A percentile compares a stretch with the other conserved stretches of the same genome.
phyloP scores from a whole-genome alignment of 2,329 filamentous ascomycete species.

The Aspergillus latus region DNA sequence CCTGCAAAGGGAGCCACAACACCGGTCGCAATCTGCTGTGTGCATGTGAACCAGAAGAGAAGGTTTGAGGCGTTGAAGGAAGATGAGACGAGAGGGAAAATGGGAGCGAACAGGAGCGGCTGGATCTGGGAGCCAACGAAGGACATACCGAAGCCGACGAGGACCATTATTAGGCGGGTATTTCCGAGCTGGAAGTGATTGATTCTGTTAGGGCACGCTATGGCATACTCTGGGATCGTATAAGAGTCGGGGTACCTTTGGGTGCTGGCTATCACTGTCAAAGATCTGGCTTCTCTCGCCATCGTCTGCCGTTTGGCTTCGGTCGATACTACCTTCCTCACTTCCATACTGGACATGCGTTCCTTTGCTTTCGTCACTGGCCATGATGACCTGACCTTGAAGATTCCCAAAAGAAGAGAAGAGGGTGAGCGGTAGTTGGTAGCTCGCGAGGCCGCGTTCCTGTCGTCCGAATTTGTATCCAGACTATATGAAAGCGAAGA shows the following conservation, averaged over 20 bases:
- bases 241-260: background rate
- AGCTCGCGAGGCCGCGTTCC: too few relatives aligned
- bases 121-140: slow-evolving; percentile 11
- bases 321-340: background rate
- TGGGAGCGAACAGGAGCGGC: slow-evolving; percentile 8
- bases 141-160: slow-evolving; percentile 3
- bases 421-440: too few relatives aligned
- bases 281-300: background rate
- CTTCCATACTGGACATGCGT: background rate
- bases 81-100: slow-evolving; percentile 1
- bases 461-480: too few relatives aligned
- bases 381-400: background rate
- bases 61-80: background rate
- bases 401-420: too few relatives aligned
- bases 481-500: background rate
- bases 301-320: background rate
- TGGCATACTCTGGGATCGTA: too few relatives aligned
- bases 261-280: background rate
- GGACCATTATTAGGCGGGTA: background rate
- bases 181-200: background rate
- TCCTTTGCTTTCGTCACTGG: background rate
- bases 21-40: slow-evolving; percentile 1
- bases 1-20: slow-evolving; percentile 6
- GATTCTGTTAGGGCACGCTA: too few relatives aligned
- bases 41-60: slow-evolving; percentile 5